A percentile compares a stretch with the other conserved stretches of the same genome.
Conservation (phyloP, 495 filamentous ascomycete species). For the Penicillium paxilli region DNA sequence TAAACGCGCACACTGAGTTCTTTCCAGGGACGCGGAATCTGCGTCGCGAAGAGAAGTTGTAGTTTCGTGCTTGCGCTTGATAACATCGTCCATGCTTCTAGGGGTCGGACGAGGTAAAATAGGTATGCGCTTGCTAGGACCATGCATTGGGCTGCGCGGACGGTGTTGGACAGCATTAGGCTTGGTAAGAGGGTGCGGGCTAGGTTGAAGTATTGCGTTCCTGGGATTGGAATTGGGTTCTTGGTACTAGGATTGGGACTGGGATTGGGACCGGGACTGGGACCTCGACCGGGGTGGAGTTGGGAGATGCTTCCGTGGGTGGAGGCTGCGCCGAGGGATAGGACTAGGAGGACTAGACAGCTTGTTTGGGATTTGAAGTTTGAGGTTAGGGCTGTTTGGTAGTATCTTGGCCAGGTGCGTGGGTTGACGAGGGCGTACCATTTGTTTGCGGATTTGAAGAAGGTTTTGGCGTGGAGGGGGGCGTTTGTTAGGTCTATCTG, state of each 20-base stretch:
- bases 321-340: conserved; percentile 76
- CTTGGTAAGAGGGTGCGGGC: conserved; percentile 73
- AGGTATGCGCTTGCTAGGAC: conserved; percentile 77
- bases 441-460: conserved; percentile 76
- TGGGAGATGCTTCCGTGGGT: too few relatives aligned
- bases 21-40: conserved; percentile 67
- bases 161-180: conserved; percentile 76
- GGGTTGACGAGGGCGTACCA: conserved; percentile 88
- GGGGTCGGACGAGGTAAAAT: conserved; percentile 76
- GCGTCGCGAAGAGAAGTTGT: conserved; percentile 71
- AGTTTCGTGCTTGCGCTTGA: conserved; percentile 78
- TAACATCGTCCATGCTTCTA: conserved; percentile 81
- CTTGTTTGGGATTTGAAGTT: conserved; percentile 74
- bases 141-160: conserved; percentile 75
- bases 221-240: too few relatives aligned
- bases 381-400: conserved; percentile 66
- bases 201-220: too few relatives aligned
- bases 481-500: conserved; percentile 71
- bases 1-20: conserved; percentile 76
- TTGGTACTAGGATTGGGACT: too few relatives aligned
- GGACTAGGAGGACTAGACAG: conserved; percentile 77
- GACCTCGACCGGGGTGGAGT: too few relatives aligned
- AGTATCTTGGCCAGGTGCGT: conserved; percentile 76
- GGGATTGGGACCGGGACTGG: too few relatives aligned
- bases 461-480: conserved; percentile 70